A percentile compares a stretch with the other conserved stretches of the same genome.
phyloP scores from a whole-genome alignment of 352 stramenopile genomes.

The Globisporangium polare region DNA sequence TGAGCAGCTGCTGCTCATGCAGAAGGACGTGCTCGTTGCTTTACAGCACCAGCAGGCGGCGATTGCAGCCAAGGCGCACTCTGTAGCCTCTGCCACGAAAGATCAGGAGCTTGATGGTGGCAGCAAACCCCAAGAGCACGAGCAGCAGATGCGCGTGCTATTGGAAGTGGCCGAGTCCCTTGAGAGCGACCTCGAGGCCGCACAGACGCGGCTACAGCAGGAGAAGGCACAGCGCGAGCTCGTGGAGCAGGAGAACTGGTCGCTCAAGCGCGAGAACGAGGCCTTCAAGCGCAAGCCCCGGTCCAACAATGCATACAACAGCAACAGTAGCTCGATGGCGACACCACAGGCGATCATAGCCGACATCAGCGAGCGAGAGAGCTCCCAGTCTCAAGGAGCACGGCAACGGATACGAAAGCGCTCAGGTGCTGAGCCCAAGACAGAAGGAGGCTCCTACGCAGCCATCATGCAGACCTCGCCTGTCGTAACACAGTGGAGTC shows the following conservation, averaged over 20 bases:
- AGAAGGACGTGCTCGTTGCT: conserved; percentile 44
- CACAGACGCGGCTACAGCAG: conserved; percentile 35
- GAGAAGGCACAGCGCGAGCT: conserved; percentile 46
- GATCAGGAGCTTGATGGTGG: not conserved
- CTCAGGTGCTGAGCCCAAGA: not conserved
- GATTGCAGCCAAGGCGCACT: conserved; percentile 9
- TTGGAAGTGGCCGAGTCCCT: conserved; percentile 62
- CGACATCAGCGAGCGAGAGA: conserved; percentile 1
- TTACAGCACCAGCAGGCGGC: conserved; percentile 27
- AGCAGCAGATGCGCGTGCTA: conserved; percentile 50
- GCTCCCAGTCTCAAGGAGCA: not conserved
- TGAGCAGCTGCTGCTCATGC: conserved; percentile 32
- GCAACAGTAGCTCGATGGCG: not conserved
- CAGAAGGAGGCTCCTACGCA: not conserved
- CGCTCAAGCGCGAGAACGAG: conserved; percentile 34
- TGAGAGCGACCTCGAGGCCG: conserved; percentile 49
- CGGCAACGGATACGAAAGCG: conserved; percentile 21
- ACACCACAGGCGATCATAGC: not conserved
- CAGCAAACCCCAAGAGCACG: conserved; percentile 4
- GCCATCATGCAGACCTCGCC: not conserved
- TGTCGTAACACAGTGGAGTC: not conserved
- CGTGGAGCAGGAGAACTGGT: conserved; percentile 41
- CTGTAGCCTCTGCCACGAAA: not conserved
- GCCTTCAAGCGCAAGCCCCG: conserved; percentile 12
- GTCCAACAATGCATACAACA: not conserved